Percentiles rank a stretch among this genome's conserved stretches.
phyloP scores from a whole-genome alignment of 192 early-diverging fungal species.

The Entomortierella chlamydospora region DNA sequence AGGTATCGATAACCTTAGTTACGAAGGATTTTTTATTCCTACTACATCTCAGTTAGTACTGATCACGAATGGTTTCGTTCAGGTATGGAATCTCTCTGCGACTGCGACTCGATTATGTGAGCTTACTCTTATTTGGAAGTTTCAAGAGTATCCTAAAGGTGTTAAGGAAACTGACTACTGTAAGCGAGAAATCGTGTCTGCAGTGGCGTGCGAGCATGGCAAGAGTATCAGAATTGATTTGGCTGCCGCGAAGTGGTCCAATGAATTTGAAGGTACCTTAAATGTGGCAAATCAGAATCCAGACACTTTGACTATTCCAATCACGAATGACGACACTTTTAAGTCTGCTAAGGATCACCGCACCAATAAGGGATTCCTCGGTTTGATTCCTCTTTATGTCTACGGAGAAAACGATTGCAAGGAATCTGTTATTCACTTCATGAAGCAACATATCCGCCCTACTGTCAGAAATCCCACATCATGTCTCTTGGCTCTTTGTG shows the following conservation, averaged over 20 bases:
- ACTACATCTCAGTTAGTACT: neutral
- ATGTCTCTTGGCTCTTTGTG: neutral
- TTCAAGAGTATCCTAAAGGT: neutral
- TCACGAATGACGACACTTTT: neutral
- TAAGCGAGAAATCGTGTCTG: neutral
- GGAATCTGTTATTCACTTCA: neutral
- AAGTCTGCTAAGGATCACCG: neutral
- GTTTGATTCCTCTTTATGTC: neutral
- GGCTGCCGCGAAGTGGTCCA: neutral
- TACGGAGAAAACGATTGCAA: neutral
- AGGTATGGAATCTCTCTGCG: neutral
- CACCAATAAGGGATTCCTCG: neutral
- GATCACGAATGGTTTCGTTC: neutral
- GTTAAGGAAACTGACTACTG: neutral
- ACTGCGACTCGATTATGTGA: neutral
- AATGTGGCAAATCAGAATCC: no score
- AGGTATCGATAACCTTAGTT: neutral
- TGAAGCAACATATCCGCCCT: neutral
- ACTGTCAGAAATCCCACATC: neutral
- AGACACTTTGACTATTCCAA: neutral
- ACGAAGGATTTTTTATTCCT: neutral
- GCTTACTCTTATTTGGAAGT: neutral
- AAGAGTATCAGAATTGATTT: neutral
- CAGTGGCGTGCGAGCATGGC: neutral
- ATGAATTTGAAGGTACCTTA: no score